phyloP scores from a whole-genome alignment of 441 rosid genomes.

The Populus hybrid region DNA sequence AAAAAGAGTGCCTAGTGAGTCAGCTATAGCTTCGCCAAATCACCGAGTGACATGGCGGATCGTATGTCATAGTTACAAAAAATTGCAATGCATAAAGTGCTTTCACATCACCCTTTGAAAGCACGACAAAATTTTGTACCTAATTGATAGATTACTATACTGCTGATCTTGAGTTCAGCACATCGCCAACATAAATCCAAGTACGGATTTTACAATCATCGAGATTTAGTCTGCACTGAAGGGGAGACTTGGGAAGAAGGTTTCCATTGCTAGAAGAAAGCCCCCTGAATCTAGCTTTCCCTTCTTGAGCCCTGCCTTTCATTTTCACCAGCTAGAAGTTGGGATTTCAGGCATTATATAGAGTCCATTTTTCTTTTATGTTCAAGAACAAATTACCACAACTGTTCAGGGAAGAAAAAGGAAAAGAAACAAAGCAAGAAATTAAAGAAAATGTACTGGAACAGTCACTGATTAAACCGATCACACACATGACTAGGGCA shows the following conservation, averaged over 20 bases:
- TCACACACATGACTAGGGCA: constrained; percentile 14
- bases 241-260: not conserved
- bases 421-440: not conserved
- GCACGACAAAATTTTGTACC: not conserved
- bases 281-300: not conserved
- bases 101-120: constrained; percentile 11
- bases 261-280: not conserved
- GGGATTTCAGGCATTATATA: not conserved
- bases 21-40: constrained; percentile 34
- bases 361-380: not conserved
- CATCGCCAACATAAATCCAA: not conserved
- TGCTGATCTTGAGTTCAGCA: not conserved
- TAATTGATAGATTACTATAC: not conserved
- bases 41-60: constrained; percentile 25
- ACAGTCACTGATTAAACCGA: constrained; percentile 12
- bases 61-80: constrained; percentile 2
- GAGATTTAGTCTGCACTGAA: constrained; percentile 2
- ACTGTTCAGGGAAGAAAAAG: not conserved
- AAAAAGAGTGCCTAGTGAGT: constrained; percentile 40
- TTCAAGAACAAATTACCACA: constrained; percentile 5
- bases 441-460: not conserved
- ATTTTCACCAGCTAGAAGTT: not conserved
- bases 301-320: not conserved
- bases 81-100: not conserved
- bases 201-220: not conserved